Base-by-base conservation (phyloP, 2,329 filamentous ascomycete species). In the Plenodomus lindquistii region DNA sequence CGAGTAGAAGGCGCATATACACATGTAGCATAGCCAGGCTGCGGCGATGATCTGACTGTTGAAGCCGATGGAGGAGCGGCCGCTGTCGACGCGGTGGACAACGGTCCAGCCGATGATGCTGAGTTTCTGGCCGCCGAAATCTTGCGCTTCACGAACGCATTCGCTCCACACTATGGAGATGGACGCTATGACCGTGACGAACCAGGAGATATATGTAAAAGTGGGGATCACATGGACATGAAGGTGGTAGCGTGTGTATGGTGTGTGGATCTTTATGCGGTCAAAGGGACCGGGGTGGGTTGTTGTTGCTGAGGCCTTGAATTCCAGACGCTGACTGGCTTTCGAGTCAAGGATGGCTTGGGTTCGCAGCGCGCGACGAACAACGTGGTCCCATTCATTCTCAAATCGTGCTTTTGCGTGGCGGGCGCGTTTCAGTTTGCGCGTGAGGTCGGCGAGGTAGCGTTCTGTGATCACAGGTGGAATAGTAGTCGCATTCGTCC, bases 11-110 rank as follows among this genome's bases (percentile, higher is more conserved):
- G 94, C 91, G 39, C 91, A 91, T 13, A 88, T 81, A 70, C 89
- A 96, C 94, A 99, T 99, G 77, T 99, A 99, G 48, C 92, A 80
- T 52, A 99, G 86, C 94, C 94, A 99, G 13, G 85, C 77, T 2
- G 91, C 86, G 0, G 93, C 89, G 40, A 93, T 87, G 37, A 91
- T 71, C 70, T 99, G 94, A 4, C 91, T 91, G 2, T 86, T 87
- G 60, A 97, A 91, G 16, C 90, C 90, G 52, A 97, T 86, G 47
- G 89, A 85, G 20, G 86, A 87, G 47, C 84, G 83, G 10, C 86
- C 82, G 35, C 85, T 84, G 29, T 83, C 82, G 69, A 86, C 87
- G 56, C 92, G 88, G 61, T 90, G 87, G n/a, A 91, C 81, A 2
- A 91, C 85, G 3, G 81, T 84, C 29, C 86, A 76, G 40, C 80